These are phyloP conservation scores for Pleurotus eryngii DNA, from an alignment of 768 basidiomycete genomes.

Conservation along the genomic window DNA sequence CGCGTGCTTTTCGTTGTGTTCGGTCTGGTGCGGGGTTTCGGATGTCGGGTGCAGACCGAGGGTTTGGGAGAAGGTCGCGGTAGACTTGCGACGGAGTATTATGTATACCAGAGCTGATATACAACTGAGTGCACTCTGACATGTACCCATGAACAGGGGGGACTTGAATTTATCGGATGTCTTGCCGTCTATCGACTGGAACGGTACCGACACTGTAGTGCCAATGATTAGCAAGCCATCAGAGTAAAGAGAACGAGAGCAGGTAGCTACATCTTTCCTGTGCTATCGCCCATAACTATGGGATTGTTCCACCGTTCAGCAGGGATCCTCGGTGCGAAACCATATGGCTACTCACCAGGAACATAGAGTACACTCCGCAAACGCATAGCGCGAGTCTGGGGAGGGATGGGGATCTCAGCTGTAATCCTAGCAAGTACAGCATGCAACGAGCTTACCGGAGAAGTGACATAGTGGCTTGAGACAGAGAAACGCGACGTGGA, in stretches of 20 bases:
- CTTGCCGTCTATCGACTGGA: constrained; percentile 62
- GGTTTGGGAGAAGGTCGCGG: constrained; percentile 48
- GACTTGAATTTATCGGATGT: constrained; percentile 77
- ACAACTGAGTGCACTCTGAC: constrained; percentile 77
- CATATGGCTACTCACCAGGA: constrained; percentile 55
- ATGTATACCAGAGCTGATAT: constrained; percentile 79
- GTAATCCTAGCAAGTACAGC: neutral
- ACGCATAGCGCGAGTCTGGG: constrained; percentile 74
- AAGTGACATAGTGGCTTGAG: constrained; percentile 19
- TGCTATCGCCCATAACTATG: constrained; percentile 84
- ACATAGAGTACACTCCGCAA: constrained; percentile 89
- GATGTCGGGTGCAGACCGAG: constrained; percentile 52
- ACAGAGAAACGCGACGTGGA: constrained; percentile 15
- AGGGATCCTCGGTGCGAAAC: neutral
- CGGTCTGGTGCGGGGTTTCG: constrained; percentile 16
- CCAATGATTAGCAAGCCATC: neutral
- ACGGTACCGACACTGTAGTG: constrained; percentile 75
- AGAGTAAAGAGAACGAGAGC: neutral
- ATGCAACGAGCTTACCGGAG: constrained; percentile 15
- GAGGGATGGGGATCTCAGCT: neutral
- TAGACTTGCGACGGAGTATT: constrained; percentile 52
- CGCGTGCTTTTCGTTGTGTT: constrained; percentile 9
- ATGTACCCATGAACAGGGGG: constrained; percentile 79
- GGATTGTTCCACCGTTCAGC: constrained; percentile 8
- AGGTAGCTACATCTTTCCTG: constrained; percentile 81